A percentile compares a stretch with the other conserved stretches of the same genome.
phyloP scores from a whole-genome alignment of 2,329 filamentous ascomycete genomes.

The Diaporthe caulivora region DNA sequence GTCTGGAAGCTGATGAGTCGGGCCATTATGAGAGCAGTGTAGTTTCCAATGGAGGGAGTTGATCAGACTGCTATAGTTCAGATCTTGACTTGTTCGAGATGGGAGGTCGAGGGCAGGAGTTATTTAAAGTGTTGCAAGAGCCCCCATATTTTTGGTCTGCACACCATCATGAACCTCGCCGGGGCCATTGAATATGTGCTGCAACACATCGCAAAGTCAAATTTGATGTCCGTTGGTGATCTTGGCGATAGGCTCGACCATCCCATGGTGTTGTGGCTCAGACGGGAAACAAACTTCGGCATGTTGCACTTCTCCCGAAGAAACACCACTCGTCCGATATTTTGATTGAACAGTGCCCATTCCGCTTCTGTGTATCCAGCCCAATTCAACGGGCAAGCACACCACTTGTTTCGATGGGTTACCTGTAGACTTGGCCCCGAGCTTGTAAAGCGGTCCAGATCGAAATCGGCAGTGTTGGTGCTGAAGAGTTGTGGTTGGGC shows the following conservation, averaged over 20 bases:
- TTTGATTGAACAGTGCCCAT: conserved; percentile 7
- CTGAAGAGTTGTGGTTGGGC: not conserved
- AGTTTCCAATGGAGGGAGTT: not conserved
- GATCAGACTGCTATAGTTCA: not conserved
- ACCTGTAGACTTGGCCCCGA: conserved; percentile 18
- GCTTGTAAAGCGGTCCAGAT: conserved; percentile 18
- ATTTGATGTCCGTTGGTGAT: not conserved
- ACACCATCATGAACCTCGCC: not conserved
- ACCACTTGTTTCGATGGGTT: conserved; percentile 23
- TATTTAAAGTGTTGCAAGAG: not conserved
- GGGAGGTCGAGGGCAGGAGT: not conserved
- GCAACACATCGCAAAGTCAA: conserved; percentile 11
- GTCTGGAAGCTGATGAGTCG: not conserved
- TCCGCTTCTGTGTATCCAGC: not conserved
- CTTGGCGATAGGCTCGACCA: conserved; percentile 29
- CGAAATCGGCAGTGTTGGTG: not conserved
- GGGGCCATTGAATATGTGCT: not conserved
- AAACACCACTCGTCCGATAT: conserved; percentile 18
- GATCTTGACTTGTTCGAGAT: not conserved
- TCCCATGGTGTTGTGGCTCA: conserved; percentile 22
- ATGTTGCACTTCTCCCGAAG: conserved; percentile 23
- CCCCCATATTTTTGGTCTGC: not conserved
- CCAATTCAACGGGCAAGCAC: conserved; percentile 21
- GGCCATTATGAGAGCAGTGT: conserved; percentile 7
- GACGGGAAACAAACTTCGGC: conserved; percentile 18